Evolutionary conservation across 352 stramenopile species (phyloP), one percentile per base, ranked within the genome.

Genomic region (Pythium phragmitis): DNA sequence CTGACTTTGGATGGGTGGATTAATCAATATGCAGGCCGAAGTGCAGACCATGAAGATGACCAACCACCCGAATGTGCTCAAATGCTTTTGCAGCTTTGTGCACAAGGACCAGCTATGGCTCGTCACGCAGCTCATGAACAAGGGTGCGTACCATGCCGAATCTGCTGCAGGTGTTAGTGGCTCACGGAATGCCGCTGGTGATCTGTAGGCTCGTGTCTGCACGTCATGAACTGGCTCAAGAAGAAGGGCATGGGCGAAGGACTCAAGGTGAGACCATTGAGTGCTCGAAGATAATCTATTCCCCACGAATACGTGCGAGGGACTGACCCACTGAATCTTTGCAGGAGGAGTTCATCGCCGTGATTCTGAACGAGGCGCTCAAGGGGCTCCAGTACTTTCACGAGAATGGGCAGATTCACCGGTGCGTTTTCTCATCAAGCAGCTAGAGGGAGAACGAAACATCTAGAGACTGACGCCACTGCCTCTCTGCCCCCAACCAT

Each of bases 11-110:
- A 34, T 67, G 50, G 26, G 23, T 9, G 7, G 34, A 39, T 39
- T 39, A 45, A 13, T 30, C 88, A 60, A 42, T 48, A 21, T 58
- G 36, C 60, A 94, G 79, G 85, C 89, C 17, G 97, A 99, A 68
- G 96, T 99, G 53, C 94, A 98, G 74, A 98, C 96, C 21, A 99
- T 99, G 98, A 96, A 98, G 62, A 94, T 99, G 77, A 99, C 93
- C 43, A 97, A 97, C 67, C 96, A 99, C 77, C 88, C 93, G 33
- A 99, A 99, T 71, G 92, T 99, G 60, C 84, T 99, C 54, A 92
- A 97, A 53, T 99, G 96, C 74, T 98, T 99, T 80, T 97, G 92
- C 61, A 97, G 87, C 70, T 99, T 99, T 81, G 96, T 99, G 52
- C 82, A 98, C 74, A 96, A 96, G 57, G 91, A 98, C 57, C 84